Conservation (phyloP, 2,329 filamentous ascomycete genomes). For the Mariannaea sp. region DNA sequence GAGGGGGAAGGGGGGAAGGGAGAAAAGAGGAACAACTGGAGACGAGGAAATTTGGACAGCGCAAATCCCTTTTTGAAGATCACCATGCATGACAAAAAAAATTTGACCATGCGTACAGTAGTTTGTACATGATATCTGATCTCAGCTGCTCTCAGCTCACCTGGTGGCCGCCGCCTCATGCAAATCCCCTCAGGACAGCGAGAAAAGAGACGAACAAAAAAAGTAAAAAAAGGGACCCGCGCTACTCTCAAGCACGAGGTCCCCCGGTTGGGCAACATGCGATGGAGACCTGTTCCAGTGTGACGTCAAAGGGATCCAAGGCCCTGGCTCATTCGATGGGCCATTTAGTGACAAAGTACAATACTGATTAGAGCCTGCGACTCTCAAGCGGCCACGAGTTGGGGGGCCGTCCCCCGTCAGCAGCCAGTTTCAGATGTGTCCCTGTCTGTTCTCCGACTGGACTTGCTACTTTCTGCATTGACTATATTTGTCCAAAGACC, state of each 20-base stretch:
- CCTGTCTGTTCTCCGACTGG: neutral
- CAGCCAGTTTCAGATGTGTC: constrained; percentile 14
- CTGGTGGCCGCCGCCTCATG: neutral
- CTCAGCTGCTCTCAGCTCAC: constrained; percentile 11
- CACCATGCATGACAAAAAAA: neutral
- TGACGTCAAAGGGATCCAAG: constrained; percentile 20
- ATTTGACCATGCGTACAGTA: too few relatives aligned
- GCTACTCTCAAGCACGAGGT: neutral
- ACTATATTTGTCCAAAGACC: constrained; percentile 15
- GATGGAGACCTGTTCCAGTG: constrained; percentile 8
- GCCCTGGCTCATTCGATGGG: constrained; percentile 6
- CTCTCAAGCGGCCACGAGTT: constrained; percentile 17
- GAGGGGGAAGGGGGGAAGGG: neutral
- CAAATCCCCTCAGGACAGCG: neutral
- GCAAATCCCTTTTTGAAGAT: constrained; percentile 12
- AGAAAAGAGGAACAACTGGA: neutral
- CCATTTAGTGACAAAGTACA: constrained; percentile 3
- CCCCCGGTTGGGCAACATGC: constrained; percentile 14
- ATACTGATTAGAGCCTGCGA: constrained; percentile 5
- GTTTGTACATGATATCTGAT: too few relatives aligned
- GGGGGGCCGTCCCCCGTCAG: constrained; percentile 17
- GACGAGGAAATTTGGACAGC: constrained; percentile 5
- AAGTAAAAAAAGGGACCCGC: neutral
- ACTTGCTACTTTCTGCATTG: constrained; percentile 1
- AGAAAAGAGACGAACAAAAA: too few relatives aligned